phyloP scores from a whole-genome alignment of 2,329 filamentous ascomycete genomes.

The Hymenoscyphus albidus region DNA sequence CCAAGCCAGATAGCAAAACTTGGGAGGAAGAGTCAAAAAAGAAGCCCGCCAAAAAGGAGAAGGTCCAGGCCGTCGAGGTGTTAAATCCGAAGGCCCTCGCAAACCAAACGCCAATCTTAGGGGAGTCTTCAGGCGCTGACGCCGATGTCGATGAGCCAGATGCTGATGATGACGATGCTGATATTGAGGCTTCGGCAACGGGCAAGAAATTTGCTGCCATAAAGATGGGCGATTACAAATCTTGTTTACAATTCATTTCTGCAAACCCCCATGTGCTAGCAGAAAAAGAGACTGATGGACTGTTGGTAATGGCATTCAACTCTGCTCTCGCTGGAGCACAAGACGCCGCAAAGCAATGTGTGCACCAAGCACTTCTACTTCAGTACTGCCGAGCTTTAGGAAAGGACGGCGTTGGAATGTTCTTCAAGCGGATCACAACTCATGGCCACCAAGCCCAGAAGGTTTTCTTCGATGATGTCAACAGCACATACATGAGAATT shows the following conservation, averaged over 20 bases:
- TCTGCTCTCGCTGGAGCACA: constrained; percentile 72
- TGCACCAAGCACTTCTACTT: constrained; percentile 86
- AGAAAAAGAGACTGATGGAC: constrained; percentile 84
- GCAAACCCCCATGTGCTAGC: constrained; percentile 72
- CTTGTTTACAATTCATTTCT: constrained; percentile 73
- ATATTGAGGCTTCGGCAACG: constrained; percentile 70
- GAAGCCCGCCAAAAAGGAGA: constrained; percentile 36
- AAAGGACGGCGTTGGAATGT: constrained; percentile 80
- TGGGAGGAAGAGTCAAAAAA: constrained; percentile 14
- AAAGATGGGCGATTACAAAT: constrained; percentile 67
- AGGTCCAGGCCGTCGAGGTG: constrained; percentile 60
- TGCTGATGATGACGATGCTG: constrained; percentile 61
- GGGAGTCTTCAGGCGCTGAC: constrained; percentile 54
- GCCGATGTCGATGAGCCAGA: constrained; percentile 58
- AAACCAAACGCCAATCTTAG: constrained; percentile 38
- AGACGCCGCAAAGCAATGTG: constrained; percentile 77
- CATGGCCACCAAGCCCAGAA: constrained; percentile 85
- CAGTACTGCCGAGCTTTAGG: constrained; percentile 94
- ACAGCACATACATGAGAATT: constrained; percentile 81
- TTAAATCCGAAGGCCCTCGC: constrained; percentile 61
- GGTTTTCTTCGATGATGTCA: constrained; percentile 89
- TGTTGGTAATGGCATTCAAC: constrained; percentile 90
- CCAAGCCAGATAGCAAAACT: constrained; percentile 19
- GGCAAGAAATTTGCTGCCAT: constrained; percentile 82
- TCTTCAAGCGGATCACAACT: constrained; percentile 95